Evolutionary conservation across 352 stramenopile genomes (phyloP).

Genomic region (Pythium phragmitis): DNA sequence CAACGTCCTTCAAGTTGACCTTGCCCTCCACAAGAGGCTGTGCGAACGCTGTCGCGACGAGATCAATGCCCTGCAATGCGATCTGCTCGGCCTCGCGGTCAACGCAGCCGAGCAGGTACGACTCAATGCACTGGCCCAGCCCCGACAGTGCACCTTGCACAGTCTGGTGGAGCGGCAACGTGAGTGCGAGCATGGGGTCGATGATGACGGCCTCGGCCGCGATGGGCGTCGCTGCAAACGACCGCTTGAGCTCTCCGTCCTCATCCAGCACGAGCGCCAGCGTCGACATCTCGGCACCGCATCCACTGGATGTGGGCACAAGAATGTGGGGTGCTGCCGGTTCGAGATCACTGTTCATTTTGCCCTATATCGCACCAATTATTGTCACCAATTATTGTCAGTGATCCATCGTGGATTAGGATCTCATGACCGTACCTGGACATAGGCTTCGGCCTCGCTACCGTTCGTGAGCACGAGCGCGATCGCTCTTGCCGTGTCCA

Average conservation of each 20-base stretch:
- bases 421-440: conserved; percentile 12
- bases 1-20: conserved; percentile 56
- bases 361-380: conserved; percentile 4
- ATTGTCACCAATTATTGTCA: too few relatives aligned
- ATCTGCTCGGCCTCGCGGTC: conserved; percentile 43
- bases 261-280: conserved; percentile 61
- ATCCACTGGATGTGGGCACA: conserved; percentile 57
- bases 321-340: conserved; percentile 45
- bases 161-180: conserved; percentile 48
- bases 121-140: conserved; percentile 75
- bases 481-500: conserved; percentile 62
- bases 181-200: conserved; percentile 65
- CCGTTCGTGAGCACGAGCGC: conserved; percentile 53
- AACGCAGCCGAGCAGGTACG: conserved; percentile 53
- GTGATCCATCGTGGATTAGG: not conserved
- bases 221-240: conserved; percentile 45
- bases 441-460: conserved; percentile 36
- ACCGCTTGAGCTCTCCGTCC: conserved; percentile 56
- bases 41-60: conserved; percentile 48
- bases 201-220: conserved; percentile 57
- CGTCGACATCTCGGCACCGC: conserved; percentile 53
- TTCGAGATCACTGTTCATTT: conserved; percentile 24
- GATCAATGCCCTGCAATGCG: conserved; percentile 59
- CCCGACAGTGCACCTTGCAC: conserved; percentile 61
- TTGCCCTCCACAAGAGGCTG: conserved; percentile 60